Evolutionary conservation across 2,329 filamentous ascomycete species (phyloP).

Genomic region (Colletotrichum sp.): DNA sequence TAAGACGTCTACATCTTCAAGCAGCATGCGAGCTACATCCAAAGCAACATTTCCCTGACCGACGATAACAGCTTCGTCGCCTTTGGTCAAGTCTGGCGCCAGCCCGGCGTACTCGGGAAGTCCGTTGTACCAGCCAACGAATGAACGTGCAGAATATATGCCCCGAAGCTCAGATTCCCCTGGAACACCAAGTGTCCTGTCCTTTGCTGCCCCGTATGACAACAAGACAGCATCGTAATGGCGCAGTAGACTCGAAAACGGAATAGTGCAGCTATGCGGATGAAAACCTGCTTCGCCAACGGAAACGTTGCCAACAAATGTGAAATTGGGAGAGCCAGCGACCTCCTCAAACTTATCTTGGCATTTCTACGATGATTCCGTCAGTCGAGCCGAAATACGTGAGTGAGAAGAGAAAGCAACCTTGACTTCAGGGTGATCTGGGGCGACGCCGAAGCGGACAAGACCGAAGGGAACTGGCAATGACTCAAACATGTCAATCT

Average conservation of each 20-base stretch:
- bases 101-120: constrained; percentile 80
- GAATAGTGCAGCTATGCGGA: constrained; percentile 56
- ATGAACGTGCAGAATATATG: constrained; percentile 87
- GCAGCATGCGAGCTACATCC: constrained; percentile 87
- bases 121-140: constrained; percentile 99
- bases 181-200: constrained; percentile 77
- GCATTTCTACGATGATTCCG: constrained; percentile 71
- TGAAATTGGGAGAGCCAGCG: constrained; percentile 80
- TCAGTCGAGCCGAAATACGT: neutral
- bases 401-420: constrained; percentile 49
- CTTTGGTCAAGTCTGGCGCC: constrained; percentile 73
- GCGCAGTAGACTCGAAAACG: constrained; percentile 70
- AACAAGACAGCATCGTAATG: constrained; percentile 95
- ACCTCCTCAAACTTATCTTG: constrained; percentile 93
- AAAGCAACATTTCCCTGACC: constrained; percentile 97
- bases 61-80: constrained; percentile 85
- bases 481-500: constrained; percentile 95
- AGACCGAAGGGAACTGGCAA: constrained; percentile 92
- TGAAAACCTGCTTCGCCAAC: constrained; percentile 63
- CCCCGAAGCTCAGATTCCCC: constrained; percentile 77
- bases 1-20: constrained; percentile 76
- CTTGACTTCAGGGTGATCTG: constrained; percentile 98
- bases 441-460: constrained; percentile 94
- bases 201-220: constrained; percentile 88
- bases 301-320: constrained; percentile 88